phyloP scores from a whole-genome alignment of 306 rosid species.

The Trifolium dubium region DNA sequence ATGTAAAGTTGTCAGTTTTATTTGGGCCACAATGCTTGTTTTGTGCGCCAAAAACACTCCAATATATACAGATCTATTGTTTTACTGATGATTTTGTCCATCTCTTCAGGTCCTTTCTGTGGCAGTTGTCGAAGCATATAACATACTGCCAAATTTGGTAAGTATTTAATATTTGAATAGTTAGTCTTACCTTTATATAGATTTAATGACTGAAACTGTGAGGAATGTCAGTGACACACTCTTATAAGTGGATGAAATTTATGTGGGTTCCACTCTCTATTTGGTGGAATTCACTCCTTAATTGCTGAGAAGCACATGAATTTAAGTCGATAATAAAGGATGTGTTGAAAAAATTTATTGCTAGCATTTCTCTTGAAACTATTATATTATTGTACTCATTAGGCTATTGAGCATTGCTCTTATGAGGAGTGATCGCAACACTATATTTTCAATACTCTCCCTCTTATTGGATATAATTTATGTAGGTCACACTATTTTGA shows the following conservation, averaged over 20 bases:
- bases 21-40: constrained; percentile 1
- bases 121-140: constrained; percentile 79
- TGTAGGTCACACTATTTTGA: background rate
- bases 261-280: background rate
- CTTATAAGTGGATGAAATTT: constrained; percentile 1
- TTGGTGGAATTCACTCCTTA: background rate
- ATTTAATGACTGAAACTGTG: constrained; percentile 16
- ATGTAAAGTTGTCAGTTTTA: background rate
- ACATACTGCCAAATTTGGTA: constrained; percentile 82
- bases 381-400: background rate
- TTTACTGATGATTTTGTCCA: constrained; percentile 21
- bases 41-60: constrained; percentile 10
- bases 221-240: background rate
- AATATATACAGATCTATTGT: constrained; percentile 22
- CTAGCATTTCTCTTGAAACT: constrained; percentile 5
- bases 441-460: background rate
- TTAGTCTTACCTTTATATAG: constrained; percentile 8
- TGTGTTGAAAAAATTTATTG: background rate
- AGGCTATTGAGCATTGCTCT: constrained; percentile 24
- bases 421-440: background rate
- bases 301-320: background rate
- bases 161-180: constrained; percentile 40
- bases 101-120: constrained; percentile 62
- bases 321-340: background rate
- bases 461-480: background rate